Evolutionary conservation across 1,284 basidiomycete genomes (phyloP).

Genomic region (Leucoagaricus sp.): DNA sequence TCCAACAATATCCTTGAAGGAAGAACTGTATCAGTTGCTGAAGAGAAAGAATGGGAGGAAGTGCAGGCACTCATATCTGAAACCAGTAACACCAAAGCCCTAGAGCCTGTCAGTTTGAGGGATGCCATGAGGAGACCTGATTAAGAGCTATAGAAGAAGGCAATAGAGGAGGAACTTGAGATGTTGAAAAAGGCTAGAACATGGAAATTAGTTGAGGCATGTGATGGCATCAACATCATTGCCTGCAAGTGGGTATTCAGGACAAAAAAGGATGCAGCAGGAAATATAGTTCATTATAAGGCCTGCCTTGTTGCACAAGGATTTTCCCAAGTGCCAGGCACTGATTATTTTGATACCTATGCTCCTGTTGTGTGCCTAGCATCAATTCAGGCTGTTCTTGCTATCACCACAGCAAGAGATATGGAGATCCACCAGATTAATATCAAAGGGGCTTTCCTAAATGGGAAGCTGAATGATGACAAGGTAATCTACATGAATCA

Average conservation of each 20-base stretch:
- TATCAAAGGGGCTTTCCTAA: conserved; percentile 42
- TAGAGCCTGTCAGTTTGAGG: background rate
- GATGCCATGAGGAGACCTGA: background rate
- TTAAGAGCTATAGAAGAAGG: background rate
- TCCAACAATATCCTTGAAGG: conserved; percentile 1
- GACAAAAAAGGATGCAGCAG: conserved; percentile 7
- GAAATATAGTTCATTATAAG: conserved; percentile 13
- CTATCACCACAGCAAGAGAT: conserved; percentile 32
- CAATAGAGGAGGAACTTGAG: conserved; percentile 6
- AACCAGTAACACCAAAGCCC: background rate
- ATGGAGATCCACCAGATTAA: conserved; percentile 39
- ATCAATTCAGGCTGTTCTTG: conserved; percentile 34
- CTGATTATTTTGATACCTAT: background rate
- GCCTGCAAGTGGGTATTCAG: conserved; percentile 10
- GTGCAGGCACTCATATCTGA: background rate
- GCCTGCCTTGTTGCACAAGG: conserved; percentile 19
- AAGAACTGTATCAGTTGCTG: background rate
- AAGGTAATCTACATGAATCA: conserved; percentile 34
- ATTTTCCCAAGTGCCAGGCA: conserved; percentile 12
- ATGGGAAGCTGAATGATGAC: conserved; percentile 29
- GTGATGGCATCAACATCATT: background rate
- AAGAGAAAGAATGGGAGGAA: background rate
- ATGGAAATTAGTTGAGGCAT: conserved; percentile 3
- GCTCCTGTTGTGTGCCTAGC: conserved; percentile 32
- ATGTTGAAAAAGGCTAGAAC: background rate